phyloP scores from a whole-genome alignment of 2,329 filamentous ascomycete species.

The Colletotrichum truncatum region DNA sequence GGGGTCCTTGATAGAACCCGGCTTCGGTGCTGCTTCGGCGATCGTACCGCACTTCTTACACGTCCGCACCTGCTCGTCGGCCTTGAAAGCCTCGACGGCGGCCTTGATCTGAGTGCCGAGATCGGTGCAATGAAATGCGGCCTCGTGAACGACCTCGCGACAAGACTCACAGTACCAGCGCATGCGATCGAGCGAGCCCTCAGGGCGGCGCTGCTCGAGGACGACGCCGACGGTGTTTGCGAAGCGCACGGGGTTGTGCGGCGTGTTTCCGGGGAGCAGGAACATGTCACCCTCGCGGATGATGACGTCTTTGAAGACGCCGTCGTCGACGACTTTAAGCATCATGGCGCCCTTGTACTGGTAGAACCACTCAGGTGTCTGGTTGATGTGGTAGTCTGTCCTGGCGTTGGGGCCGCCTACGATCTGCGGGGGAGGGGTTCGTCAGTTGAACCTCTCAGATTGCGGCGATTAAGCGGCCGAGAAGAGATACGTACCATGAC shows the following conservation, averaged over 20 bases:
- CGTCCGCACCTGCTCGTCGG: conserved; percentile 71
- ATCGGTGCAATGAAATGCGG: conserved; percentile 86
- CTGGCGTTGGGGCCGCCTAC: conserved; percentile 96
- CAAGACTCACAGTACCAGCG: conserved; percentile 89
- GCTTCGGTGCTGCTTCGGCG: conserved; percentile 74
- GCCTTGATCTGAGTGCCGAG: conserved; percentile 94
- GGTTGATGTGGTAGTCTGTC: conserved; percentile 98
- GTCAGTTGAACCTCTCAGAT: background rate
- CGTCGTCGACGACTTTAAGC: conserved; percentile 85
- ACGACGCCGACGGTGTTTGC: conserved; percentile 94
- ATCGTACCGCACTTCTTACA: conserved; percentile 81
- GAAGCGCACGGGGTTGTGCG: conserved; percentile 95
- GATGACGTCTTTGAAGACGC: conserved; percentile 81
- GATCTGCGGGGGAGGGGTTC: conserved; percentile 60
- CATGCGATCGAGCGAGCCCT: conserved; percentile 77
- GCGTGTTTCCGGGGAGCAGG: conserved; percentile 90
- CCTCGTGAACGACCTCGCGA: conserved; percentile 81
- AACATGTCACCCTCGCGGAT: conserved; percentile 96
- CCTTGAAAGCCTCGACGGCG: conserved; percentile 84
- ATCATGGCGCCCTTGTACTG: conserved; percentile 94
- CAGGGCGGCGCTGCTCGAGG: conserved; percentile 83
- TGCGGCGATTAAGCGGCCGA: background rate
- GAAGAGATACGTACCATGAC: conserved; percentile 70
- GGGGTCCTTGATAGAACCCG: conserved; percentile 67
- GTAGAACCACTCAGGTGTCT: conserved; percentile 97